Evolutionary conservation across 495 filamentous ascomycete genomes (phyloP), one percentile per base, ranked within the genome.

Genomic region (Alectoria sarmentosa): DNA sequence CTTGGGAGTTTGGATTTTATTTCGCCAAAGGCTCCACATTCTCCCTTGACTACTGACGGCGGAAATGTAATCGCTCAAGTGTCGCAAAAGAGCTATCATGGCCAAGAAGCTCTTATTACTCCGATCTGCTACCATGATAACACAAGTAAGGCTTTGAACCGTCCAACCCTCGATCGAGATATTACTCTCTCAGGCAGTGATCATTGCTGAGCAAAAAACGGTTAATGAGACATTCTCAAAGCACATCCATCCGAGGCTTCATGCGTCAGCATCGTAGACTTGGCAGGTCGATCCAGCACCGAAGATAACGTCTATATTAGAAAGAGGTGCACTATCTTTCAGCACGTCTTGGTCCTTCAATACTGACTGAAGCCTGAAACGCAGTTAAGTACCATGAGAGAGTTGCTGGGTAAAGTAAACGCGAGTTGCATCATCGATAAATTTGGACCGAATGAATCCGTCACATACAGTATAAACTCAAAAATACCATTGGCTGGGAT

Each of bases 211-310:
- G 21, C 30, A 21, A 32, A 19, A 34, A 55, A 28, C 9, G 30
- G 28, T 34, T 55, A 17, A 17, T 7, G 30, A 55, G 49, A 34
- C 1, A 36, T 14, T 1, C 34, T 36, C 17, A 21, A 34, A 55
- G 52, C 52, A 34, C 52, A 55, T 19, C 15, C 13, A 32, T 32
- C 15, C 17, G 52, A 34, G 30, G 28, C 52, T 34, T 55, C 52
- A 34, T 55, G 52, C 28, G 52, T 34, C 8, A 55, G 34, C 6
- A 55, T 30, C 5, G 52, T 34, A n/a, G 28, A 55, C 17, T n/a
- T 55, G 30, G 52, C 52, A 55, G 52, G 52, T 55, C 52, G 52
- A 34, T 55, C 52, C 52, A 55, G 1, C 30, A 55, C 52, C 28
- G 52, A 55, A 28, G 34, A 32, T 13, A 34, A 21, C 11, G 52